phyloP scores from a whole-genome alignment of 768 basidiomycete species.

The Xanthoconium stramineum region DNA sequence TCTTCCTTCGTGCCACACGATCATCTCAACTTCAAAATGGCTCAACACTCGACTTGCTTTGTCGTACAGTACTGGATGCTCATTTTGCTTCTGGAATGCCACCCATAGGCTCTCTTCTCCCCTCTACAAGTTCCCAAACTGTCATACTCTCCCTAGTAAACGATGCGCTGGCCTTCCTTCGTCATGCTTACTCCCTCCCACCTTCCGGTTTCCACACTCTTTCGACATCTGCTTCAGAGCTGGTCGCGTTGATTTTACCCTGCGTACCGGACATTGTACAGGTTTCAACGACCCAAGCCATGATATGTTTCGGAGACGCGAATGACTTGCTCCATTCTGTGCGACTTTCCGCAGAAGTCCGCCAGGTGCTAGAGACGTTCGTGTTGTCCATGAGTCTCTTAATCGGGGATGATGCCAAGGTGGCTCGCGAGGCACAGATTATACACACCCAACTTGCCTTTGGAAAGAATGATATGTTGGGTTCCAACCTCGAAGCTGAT shows the following conservation, averaged over 20 bases:
- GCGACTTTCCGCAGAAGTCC: conserved; percentile 49
- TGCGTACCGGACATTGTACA: conserved; percentile 61
- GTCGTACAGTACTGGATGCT: conserved; percentile 58
- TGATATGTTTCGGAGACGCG: conserved; percentile 45
- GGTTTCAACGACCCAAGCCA: conserved; percentile 58
- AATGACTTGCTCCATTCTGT: conserved; percentile 52
- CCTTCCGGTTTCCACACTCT: conserved; percentile 54
- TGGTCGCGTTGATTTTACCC: conserved; percentile 59
- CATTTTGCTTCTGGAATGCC: conserved; percentile 58
- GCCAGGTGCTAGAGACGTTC: conserved; percentile 59
- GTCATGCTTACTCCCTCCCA: conserved; percentile 51
- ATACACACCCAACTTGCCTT: conserved; percentile 63
- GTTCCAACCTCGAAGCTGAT: conserved; percentile 61
- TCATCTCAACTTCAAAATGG: conserved; percentile 61
- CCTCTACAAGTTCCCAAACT: conserved; percentile 46
- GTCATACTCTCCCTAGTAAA: conserved; percentile 52
- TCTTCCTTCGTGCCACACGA: conserved; percentile 63
- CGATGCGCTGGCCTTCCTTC: conserved; percentile 58
- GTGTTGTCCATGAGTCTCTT: conserved; percentile 55
- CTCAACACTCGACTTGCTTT: conserved; percentile 68
- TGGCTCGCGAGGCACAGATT: conserved; percentile 66
- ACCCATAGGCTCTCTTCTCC: conserved; percentile 53
- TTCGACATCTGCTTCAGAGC: conserved; percentile 56
- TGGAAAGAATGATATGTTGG: conserved; percentile 55
- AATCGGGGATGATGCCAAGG: conserved; percentile 68